These are phyloP conservation scores for Ceriops tagal DNA, from an alignment of 345 rosid genomes.

Conservation along the genomic window DNA sequence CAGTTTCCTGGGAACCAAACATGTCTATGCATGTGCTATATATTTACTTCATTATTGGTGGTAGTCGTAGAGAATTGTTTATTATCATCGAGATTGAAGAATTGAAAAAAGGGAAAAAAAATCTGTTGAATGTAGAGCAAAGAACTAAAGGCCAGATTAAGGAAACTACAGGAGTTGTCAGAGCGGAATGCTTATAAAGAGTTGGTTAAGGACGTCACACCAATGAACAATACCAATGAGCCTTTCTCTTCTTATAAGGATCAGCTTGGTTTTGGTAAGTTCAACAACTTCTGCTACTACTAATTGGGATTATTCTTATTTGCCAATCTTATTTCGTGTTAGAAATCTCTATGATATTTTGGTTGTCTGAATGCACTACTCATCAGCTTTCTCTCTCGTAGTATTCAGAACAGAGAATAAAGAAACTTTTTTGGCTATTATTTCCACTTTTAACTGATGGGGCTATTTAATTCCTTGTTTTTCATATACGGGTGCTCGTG, in stretches of 20 bases:
- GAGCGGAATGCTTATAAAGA: constrained; percentile 81
- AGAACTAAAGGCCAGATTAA: constrained; percentile 64
- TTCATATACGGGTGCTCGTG: too few relatives aligned
- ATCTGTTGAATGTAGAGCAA: constrained; percentile 48
- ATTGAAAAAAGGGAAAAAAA: too few relatives aligned
- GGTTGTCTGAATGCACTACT: neutral
- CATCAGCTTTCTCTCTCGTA: too few relatives aligned
- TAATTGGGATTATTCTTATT: neutral
- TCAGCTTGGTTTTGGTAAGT: constrained; percentile 88
- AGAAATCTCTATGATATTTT: neutral
- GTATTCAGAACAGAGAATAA: too few relatives aligned
- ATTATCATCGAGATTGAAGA: neutral
- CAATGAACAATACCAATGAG: constrained; percentile 46
- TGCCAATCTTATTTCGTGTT: neutral
- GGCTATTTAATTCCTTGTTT: too few relatives aligned
- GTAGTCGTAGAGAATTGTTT: neutral
- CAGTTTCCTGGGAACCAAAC: too few relatives aligned
- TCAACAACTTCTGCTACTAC: neutral
- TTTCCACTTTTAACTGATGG: too few relatives aligned
- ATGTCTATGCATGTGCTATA: too few relatives aligned
- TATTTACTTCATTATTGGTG: neutral
- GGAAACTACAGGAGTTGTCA: constrained; percentile 62
- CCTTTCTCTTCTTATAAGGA: constrained; percentile 97
- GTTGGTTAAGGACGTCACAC: constrained; percentile 86
- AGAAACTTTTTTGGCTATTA: too few relatives aligned